Conservation (phyloP, 2,329 filamentous ascomycete species). For the Nannizziopsis arthrosporioides region DNA sequence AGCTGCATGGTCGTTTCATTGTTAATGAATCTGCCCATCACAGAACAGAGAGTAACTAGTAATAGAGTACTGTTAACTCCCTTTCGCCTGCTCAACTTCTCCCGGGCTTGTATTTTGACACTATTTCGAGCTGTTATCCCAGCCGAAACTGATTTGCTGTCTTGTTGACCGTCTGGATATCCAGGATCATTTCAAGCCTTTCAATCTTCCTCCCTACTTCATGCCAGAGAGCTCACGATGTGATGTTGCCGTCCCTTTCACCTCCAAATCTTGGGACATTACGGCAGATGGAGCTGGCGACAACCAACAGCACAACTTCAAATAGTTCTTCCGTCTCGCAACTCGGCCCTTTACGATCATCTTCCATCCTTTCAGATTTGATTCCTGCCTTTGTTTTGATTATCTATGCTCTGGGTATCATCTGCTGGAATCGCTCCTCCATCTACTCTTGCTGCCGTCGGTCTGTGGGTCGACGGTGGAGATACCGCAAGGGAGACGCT, state of each 20-base stretch:
- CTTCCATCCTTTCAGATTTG: conserved; percentile 9
- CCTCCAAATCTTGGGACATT: background rate
- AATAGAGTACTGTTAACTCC: no score
- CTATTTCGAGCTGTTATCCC: no score
- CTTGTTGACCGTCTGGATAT: background rate
- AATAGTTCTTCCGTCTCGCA: background rate
- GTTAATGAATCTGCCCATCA: no score
- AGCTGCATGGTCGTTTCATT: no score
- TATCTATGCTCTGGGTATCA: conserved; percentile 15
- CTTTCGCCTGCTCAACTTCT: no score
- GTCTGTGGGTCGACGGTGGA: conserved; percentile 13
- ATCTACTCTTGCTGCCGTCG: conserved; percentile 7
- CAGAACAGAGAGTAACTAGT: no score
- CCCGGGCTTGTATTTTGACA: no score
- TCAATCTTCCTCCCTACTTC: no score
- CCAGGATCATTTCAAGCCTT: no score
- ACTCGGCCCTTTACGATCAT: background rate
- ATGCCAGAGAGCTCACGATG: background rate
- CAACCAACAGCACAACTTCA: background rate
- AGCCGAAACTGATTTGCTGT: background rate
- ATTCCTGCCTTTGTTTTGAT: conserved; percentile 11
- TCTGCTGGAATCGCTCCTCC: conserved; percentile 2
- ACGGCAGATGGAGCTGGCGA: background rate
- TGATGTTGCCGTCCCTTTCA: background rate
- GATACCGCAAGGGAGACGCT: conserved; percentile 15